phyloP scores from a whole-genome alignment of 2,329 filamentous ascomycete genomes.

The Alternaria brassicae region DNA sequence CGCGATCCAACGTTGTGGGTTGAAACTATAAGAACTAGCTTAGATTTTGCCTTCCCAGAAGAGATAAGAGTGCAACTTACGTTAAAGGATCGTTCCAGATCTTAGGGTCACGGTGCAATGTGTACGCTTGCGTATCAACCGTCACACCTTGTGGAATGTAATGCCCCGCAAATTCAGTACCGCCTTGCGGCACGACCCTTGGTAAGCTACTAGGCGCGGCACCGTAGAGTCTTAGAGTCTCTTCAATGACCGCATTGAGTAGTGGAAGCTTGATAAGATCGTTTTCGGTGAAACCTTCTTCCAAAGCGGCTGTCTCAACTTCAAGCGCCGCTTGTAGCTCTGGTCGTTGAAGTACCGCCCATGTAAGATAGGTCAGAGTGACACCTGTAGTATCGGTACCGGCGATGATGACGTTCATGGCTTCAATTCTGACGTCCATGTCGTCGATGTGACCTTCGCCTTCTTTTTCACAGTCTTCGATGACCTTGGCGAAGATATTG shows the following conservation, averaged over 20 bases:
- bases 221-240: conserved; percentile 50
- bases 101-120: conserved; percentile 47
- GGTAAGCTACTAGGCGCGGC: conserved; percentile 48
- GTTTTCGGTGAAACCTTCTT: conserved; percentile 33
- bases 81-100: conserved; percentile 37
- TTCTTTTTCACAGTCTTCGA: conserved; percentile 41
- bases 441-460: conserved; percentile 40
- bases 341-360: conserved; percentile 39
- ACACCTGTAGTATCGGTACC: conserved; percentile 47
- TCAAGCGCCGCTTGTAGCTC: conserved; percentile 30
- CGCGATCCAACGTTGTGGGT: conserved; percentile 44
- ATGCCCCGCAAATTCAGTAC: conserved; percentile 43
- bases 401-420: conserved; percentile 45
- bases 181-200: conserved; percentile 48
- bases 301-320: conserved; percentile 29
- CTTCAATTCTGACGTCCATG: conserved; percentile 44
- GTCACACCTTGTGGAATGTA: conserved; percentile 49
- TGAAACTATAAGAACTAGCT: conserved; percentile 34
- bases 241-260: conserved; percentile 51
- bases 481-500: conserved; percentile 46
- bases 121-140: conserved; percentile 51
- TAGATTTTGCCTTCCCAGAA: not conserved
- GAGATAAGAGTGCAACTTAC: conserved; percentile 20
- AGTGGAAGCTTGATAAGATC: conserved; percentile 45
- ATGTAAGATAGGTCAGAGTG: conserved; percentile 46